Percentiles rank a stretch among this genome's conserved stretches.
Conservation (phyloP, 345 rosid species). For the Hevea brasiliensis region DNA sequence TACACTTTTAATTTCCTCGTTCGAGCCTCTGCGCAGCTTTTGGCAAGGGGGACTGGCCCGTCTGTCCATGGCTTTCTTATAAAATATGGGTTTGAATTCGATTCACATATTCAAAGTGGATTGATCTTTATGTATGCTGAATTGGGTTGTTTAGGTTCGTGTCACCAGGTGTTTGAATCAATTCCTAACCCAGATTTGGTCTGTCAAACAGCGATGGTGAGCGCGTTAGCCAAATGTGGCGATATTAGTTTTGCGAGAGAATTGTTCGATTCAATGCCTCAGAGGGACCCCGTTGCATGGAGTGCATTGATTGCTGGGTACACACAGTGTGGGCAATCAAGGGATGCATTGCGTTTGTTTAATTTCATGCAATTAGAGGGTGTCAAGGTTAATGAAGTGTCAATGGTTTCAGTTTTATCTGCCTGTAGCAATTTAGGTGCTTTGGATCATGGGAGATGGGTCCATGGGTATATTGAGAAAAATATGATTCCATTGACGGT, state of each 20-base stretch:
- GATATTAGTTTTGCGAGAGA: constrained; percentile 31
- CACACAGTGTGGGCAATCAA: constrained; percentile 47
- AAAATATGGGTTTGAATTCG: constrained; percentile 54
- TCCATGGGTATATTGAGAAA: constrained; percentile 53
- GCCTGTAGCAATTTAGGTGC: constrained; percentile 64
- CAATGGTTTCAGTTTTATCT: constrained; percentile 56
- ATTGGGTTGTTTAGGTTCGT: constrained; percentile 43
- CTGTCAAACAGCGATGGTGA: constrained; percentile 42
- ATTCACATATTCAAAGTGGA: constrained; percentile 60
- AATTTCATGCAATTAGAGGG: constrained; percentile 61
- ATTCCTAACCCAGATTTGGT: constrained; percentile 53
- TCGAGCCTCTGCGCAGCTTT: constrained; percentile 45
- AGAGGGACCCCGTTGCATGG: constrained; percentile 54
- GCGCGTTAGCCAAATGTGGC: constrained; percentile 13
- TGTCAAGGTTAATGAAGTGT: constrained; percentile 50
- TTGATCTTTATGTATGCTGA: constrained; percentile 54
- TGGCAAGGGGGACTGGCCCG: constrained; percentile 30
- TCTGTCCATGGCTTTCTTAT: constrained; percentile 42
- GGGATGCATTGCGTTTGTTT: constrained; percentile 51
- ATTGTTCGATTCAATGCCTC: constrained; percentile 60
- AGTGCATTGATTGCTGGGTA: constrained; percentile 63
- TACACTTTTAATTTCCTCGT: constrained; percentile 60
- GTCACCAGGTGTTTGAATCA: constrained; percentile 40
- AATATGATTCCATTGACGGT: constrained; percentile 46
- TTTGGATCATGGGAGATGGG: constrained; percentile 65